Base-by-base conservation (phyloP, 2,329 filamentous ascomycete species). In the Monosporascus sp. region DNA sequence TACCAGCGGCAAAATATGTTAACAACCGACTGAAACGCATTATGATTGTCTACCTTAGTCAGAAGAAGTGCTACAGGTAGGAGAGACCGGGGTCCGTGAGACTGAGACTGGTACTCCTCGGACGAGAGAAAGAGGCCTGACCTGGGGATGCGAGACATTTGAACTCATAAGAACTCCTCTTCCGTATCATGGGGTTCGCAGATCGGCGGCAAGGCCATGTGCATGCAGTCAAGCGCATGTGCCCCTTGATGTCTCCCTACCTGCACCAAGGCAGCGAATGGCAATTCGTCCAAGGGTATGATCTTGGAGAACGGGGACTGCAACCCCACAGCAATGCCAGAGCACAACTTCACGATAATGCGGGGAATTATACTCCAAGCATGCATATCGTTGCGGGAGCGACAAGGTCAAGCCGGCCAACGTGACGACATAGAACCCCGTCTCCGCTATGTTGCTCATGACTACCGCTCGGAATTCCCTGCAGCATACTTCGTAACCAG, bases 31-130 rank as follows among this genome's bases (percentile, higher is more conserved):
- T 37, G 14, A 54, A 38, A 46, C 49, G 48, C 53, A 52, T 41
- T 51, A 58, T 60, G 49, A 44, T 52, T 41, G 31, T 54, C 56
- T 52, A 49, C 43, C 51, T 37, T 49, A 35, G 45, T 38, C 14
- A 15, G n/a, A 11, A 27, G 22, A 18, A 25, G 14, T 14, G 22
- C 22, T 22, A 24, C 25, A 11, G 24, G 7, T 27, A 18, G 20
- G 5, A 15, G 24, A 24, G n/a, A 14, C 22, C 41, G 14, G 22
- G 20, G 5, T 24, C 41, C 14, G 11, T 46, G 24, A 31, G 43
- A 46, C 24, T 43, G 31, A 35, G 31, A 11, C 39, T 27, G 24
- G 43, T 46, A 6, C 14, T 25, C 1, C 43, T 31, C 14, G 7
- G 38, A 31, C n/a, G n/a, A 18, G 15, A 46, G 43, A 46, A 18